These are phyloP conservation scores for Aspergillus neotritici DNA, from an alignment of 2,329 filamentous ascomycete species.

Conservation along the genomic window DNA sequence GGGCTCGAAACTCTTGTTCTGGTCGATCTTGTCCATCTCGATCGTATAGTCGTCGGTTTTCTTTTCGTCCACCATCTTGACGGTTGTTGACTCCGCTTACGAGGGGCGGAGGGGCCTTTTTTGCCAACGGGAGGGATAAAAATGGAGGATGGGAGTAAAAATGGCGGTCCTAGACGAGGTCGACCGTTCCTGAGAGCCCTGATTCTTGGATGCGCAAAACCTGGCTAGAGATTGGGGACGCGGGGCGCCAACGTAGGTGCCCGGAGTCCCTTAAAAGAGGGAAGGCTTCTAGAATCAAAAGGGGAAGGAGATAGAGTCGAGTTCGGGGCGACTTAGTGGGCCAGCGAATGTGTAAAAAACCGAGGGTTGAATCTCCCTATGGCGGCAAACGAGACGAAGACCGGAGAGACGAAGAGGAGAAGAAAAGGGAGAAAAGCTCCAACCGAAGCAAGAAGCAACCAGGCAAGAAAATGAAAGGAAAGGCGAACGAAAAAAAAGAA, in stretches of 20 bases:
- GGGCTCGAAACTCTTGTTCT: conserved; percentile 45
- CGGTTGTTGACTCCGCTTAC: conserved; percentile 5
- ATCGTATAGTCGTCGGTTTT: conserved; percentile 71
- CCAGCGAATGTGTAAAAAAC: too few species aligned
- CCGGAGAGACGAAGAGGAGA: too few species aligned
- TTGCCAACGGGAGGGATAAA: background rate
- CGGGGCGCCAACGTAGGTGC: too few species aligned
- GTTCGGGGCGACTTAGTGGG: too few species aligned
- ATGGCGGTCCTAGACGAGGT: background rate
- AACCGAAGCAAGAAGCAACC: background rate
- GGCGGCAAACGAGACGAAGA: too few species aligned
- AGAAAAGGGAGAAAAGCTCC: background rate
- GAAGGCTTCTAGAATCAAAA: too few species aligned
- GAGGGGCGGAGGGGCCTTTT: conserved; percentile 3
- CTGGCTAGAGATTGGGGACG: too few species aligned
- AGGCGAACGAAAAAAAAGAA: background rate
- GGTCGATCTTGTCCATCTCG: conserved; percentile 59
- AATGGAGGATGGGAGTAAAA: background rate
- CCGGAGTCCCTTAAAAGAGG: too few species aligned
- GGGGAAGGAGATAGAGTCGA: too few species aligned
- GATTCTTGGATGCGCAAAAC: too few species aligned
- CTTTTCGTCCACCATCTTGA: conserved; percentile 79
- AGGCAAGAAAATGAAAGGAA: background rate
- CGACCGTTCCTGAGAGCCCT: too few species aligned
- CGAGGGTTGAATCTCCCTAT: too few species aligned